A percentile compares a stretch with the other conserved stretches of the same genome.
These are phyloP conservation scores for Candida succiphila DNA, from an alignment of 805 yeast species.

Conservation along the genomic window DNA sequence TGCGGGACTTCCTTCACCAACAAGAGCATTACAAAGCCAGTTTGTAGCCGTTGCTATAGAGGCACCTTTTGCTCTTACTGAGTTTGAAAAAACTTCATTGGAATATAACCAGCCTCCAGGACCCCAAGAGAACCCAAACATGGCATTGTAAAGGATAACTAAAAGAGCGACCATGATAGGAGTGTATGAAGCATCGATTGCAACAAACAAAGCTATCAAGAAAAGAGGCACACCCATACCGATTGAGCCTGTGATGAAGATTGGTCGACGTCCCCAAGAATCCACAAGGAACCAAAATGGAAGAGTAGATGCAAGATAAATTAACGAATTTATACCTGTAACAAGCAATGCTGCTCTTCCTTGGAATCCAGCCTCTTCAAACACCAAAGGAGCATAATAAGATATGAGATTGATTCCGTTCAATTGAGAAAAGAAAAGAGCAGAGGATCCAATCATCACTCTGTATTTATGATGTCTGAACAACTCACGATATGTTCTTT, in stretches of 20 bases:
- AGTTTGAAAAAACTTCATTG: constrained; percentile 72
- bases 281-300: constrained; percentile 88
- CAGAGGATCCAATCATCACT: constrained; percentile 72
- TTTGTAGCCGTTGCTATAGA: constrained; percentile 81
- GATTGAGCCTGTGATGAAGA: constrained; percentile 64
- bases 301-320: constrained; percentile 55
- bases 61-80: constrained; percentile 80
- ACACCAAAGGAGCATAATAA: constrained; percentile 84
- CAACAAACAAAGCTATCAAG: constrained; percentile 51
- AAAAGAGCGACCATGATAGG: constrained; percentile 63
- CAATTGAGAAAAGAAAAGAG: constrained; percentile 82
- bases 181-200: constrained; percentile 39
- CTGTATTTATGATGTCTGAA: constrained; percentile 29
- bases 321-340: constrained; percentile 68
- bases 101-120: constrained; percentile 85
- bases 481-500: constrained; percentile 32
- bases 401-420: constrained; percentile 86
- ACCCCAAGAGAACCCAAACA: constrained; percentile 86
- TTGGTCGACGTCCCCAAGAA: constrained; percentile 76
- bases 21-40: constrained; percentile 84
- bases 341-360: constrained; percentile 77
- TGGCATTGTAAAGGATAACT: constrained; percentile 70
- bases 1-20: constrained; percentile 85
- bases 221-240: constrained; percentile 63
- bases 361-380: constrained; percentile 85